A percentile compares a stretch with the other conserved stretches of the same genome.
Evolutionary conservation across 2,329 filamentous ascomycete genomes (phyloP).

Genomic region (Coniella lustricola): DNA sequence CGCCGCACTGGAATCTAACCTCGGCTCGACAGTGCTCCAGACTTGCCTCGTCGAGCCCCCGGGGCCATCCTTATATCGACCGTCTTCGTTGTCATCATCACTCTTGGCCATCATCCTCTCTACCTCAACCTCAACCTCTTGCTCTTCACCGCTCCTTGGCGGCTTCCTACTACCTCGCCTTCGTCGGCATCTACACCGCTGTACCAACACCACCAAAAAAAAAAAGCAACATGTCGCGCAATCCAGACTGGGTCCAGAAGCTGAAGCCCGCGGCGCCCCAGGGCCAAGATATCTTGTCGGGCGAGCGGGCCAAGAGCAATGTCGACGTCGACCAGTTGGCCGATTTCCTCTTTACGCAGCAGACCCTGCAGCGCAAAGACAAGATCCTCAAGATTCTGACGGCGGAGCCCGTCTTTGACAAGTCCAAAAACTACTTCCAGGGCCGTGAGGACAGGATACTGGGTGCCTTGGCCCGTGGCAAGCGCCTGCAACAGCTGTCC

Average conservation of each 20-base stretch:
- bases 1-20: too few relatives aligned
- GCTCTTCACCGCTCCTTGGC: too few relatives aligned
- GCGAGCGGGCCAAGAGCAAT: slow-evolving; percentile 61
- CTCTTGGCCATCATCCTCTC: too few relatives aligned
- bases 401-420: slow-evolving; percentile 66
- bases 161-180: too few relatives aligned
- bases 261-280: slow-evolving; percentile 50
- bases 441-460: slow-evolving; percentile 64
- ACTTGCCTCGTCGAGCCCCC: too few relatives aligned
- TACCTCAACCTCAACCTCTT: too few relatives aligned
- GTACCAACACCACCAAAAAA: too few relatives aligned
- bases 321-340: slow-evolving; percentile 61
- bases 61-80: too few relatives aligned
- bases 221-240: slow-evolving; percentile 10
- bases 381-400: slow-evolving; percentile 58
- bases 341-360: slow-evolving; percentile 61
- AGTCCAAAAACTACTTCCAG: slow-evolving; percentile 69
- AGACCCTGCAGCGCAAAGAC: slow-evolving; percentile 53
- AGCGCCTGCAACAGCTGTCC: slow-evolving; percentile 60
- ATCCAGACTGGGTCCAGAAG: slow-evolving; percentile 23
- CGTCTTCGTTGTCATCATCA: too few relatives aligned
- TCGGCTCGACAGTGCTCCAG: too few relatives aligned
- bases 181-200: too few relatives aligned
- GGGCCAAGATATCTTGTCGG: slow-evolving; percentile 60
- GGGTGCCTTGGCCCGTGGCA: slow-evolving; percentile 61